phyloP scores from a whole-genome alignment of 805 yeast genomes.

The Yamadazyma sp. region DNA sequence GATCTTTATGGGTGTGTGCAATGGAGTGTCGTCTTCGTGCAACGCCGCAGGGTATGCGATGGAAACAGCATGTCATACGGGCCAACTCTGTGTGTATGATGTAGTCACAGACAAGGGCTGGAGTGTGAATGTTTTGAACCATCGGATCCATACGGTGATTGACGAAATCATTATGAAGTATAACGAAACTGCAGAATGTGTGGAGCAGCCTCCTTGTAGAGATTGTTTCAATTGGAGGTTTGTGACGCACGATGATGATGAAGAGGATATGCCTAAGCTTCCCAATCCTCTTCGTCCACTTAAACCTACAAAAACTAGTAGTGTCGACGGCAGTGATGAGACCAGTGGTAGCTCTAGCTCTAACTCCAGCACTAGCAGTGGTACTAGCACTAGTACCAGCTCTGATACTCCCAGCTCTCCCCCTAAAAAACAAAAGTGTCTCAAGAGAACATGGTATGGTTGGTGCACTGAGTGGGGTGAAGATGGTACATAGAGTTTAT shows the following conservation, averaged over 20 bases:
- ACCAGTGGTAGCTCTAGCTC: slow-evolving; percentile 11
- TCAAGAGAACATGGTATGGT: slow-evolving; percentile 68
- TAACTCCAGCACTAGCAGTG: slow-evolving; percentile 9
- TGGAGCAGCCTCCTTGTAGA: slow-evolving; percentile 74
- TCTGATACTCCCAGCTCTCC: slow-evolving; percentile 16
- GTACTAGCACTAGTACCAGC: slow-evolving; percentile 3
- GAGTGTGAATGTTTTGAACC: slow-evolving; percentile 85
- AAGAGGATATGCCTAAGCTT: slow-evolving; percentile 35
- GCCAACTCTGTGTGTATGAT: slow-evolving; percentile 83
- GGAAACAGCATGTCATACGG: slow-evolving; percentile 95
- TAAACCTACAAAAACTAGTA: too few relatives aligned
- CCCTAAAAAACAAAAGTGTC: slow-evolving; percentile 44
- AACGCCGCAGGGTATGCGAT: slow-evolving; percentile 93
- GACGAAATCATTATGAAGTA: slow-evolving; percentile 72
- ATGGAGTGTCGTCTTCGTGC: slow-evolving; percentile 88
- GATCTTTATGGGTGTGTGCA: slow-evolving; percentile 93
- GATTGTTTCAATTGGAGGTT: slow-evolving; percentile 92
- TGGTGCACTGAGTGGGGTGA: slow-evolving; percentile 52
- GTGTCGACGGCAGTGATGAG: slow-evolving; percentile 6
- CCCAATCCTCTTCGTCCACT: slow-evolving; percentile 39
- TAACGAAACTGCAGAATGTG: slow-evolving; percentile 76
- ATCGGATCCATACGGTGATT: slow-evolving; percentile 86
- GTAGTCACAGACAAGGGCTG: slow-evolving; percentile 88
- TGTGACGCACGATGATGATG: slow-evolving; percentile 49
- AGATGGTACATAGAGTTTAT: slow-evolving; percentile 26